Evolutionary conservation across 2,329 filamentous ascomycete species (phyloP).

Genomic region (Acarospora socialis): DNA sequence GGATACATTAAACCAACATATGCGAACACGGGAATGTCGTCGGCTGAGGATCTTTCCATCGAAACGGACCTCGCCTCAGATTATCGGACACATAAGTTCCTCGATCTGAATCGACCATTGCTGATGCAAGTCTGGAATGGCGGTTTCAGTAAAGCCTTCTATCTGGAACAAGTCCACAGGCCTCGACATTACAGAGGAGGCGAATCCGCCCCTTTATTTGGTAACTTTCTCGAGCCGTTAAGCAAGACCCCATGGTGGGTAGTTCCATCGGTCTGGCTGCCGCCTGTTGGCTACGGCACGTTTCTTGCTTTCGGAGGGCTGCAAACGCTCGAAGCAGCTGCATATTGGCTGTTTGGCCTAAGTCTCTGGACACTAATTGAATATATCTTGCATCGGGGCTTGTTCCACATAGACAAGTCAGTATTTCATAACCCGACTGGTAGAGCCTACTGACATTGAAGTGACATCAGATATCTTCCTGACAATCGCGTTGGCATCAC

Average conservation of each 20-base stretch:
- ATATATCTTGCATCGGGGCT: constrained; percentile 73
- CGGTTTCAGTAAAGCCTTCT: constrained; percentile 89
- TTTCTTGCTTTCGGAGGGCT: constrained; percentile 51
- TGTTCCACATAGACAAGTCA: constrained; percentile 90
- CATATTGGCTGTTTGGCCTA: constrained; percentile 57
- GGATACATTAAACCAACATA: constrained; percentile 44
- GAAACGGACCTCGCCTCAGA: constrained; percentile 67
- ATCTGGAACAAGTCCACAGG: constrained; percentile 88
- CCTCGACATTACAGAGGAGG: constrained; percentile 93
- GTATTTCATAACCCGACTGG: constrained; percentile 22
- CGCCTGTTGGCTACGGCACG: constrained; percentile 60
- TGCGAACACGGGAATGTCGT: constrained; percentile 68
- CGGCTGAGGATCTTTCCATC: constrained; percentile 68
- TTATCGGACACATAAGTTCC: constrained; percentile 83
- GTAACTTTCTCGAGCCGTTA: constrained; percentile 96
- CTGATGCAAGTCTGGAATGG: constrained; percentile 78
- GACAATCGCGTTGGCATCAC: constrained; percentile 83
- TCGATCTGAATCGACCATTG: constrained; percentile 74
- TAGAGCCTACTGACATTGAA: constrained; percentile 13
- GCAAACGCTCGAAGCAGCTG: constrained; percentile 32
- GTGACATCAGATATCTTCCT: constrained; percentile 62
- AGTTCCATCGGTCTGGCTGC: constrained; percentile 71
- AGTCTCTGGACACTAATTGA: constrained; percentile 81
- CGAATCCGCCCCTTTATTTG: constrained; percentile 82
- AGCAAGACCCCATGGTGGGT: constrained; percentile 92